Base-by-base conservation (phyloP, 306 rosid species). In the Cucumis cinereus region DNA sequence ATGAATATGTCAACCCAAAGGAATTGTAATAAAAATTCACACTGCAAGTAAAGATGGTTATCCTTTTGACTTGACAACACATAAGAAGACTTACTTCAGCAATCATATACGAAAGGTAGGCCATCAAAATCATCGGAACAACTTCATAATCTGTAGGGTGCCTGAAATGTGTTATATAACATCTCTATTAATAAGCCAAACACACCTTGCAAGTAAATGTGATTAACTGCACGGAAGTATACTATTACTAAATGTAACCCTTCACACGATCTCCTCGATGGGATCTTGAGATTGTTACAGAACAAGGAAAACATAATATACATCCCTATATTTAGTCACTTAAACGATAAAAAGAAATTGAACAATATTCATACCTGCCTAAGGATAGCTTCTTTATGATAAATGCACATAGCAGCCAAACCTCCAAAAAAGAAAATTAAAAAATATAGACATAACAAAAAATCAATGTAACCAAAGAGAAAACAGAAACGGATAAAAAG, bases 71-170 rank as follows among this genome's bases (percentile, higher is more conserved):
- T 66, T 22, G 2, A 66, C 41, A 68, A 12, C 8, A 20, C 55
- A 70, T 23, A 70, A 10, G 35, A 47, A 70, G 22, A 76, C 70
- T 43, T 79, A 90, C 98, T 93, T 92, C 98, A 15, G 96, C 96
- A 20, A 85, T 56, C 96, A 89, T 84, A 78, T 92, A 89, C 41
- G 98, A 87, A 56, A 90, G 82, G 86, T 92, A 92, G 53, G 98
- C 89, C 96, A 92, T 86, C 66, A 92, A 85, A 89, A 92, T 92
- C 98, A 92, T 92, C 63, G 90, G 87, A 40, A 96, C 98, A 63
- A 90, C 90, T 84, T 92, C 98, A 54, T 90, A 92, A 62, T 90
- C 92, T 19, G 96, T 89, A 17, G 96, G 90, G 81, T 90, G 98
- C 83, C 94, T 92, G 86, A 47, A 45, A 70, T 70, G 11, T 40